Conservation (phyloP, 75 land plant species). For the Larix kaempferi region DNA sequence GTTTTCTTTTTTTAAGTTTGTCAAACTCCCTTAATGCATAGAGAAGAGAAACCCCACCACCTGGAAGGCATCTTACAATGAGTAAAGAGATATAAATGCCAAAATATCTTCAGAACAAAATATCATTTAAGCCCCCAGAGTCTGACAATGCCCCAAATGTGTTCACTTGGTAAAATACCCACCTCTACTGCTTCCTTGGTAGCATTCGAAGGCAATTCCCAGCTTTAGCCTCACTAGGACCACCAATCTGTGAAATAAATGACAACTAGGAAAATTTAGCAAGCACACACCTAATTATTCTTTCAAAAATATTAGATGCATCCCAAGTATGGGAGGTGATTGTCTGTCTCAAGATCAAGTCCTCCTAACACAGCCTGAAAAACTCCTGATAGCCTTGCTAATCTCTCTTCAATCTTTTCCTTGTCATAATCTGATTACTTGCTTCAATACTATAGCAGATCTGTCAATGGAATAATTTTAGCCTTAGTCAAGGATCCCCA, state of each 20-base stretch:
- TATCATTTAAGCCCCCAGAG: not conserved
- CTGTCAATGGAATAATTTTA: too few relatives aligned
- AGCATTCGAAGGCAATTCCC: conserved; percentile 95
- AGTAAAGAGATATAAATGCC: not conserved
- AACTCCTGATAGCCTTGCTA: conserved; percentile 91
- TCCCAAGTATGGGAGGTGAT: not conserved
- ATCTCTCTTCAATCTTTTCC: conserved; percentile 82
- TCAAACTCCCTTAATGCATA: conserved; percentile 77
- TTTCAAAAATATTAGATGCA: not conserved
- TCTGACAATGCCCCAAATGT: not conserved
- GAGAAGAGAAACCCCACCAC: conserved; percentile 94
- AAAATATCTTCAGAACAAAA: not conserved
- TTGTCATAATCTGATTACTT: conserved; percentile 79
- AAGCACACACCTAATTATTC: not conserved
- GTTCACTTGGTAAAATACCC: conserved; percentile 89
- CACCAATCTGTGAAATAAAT: conserved; percentile 71
- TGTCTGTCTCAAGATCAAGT: conserved; percentile 70
- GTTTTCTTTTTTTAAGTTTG: conserved; percentile 61
- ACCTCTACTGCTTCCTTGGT: conserved; percentile 97
- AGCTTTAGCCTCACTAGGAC: conserved; percentile 95
- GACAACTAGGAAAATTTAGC: not conserved
- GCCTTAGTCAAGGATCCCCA: not conserved
- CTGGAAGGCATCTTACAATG: conserved; percentile 19
- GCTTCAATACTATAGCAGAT: conserved; percentile 53
- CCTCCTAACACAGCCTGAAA: too few relatives aligned